A percentile compares a stretch with the other conserved stretches of the same genome.
These are phyloP conservation scores for Ceratocystis eucalypticola DNA, from an alignment of 2,329 filamentous ascomycete genomes.

Conservation along the genomic window DNA sequence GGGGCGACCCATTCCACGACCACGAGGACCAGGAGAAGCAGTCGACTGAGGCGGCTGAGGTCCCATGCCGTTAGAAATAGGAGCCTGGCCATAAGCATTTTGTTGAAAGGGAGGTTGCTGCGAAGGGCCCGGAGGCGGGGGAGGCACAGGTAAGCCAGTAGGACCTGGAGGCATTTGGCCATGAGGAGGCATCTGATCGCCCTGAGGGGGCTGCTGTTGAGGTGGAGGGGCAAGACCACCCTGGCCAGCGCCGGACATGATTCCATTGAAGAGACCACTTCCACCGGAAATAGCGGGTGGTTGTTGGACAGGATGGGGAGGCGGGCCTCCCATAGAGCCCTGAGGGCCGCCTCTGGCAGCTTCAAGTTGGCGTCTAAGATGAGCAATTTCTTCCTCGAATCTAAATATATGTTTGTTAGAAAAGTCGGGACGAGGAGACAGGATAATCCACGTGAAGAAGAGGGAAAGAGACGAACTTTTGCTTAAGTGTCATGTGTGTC, in stretches of 20 bases:
- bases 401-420: constrained; percentile 32
- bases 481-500: constrained; percentile 73
- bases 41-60: constrained; percentile 72
- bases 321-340: constrained; percentile 49
- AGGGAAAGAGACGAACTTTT: constrained; percentile 47
- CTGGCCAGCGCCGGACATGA: constrained; percentile 82
- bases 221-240: constrained; percentile 71
- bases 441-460: not conserved
- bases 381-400: constrained; percentile 82
- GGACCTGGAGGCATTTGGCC: constrained; percentile 34
- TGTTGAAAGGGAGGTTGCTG: constrained; percentile 62
- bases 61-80: constrained; percentile 56
- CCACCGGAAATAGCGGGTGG: constrained; percentile 83
- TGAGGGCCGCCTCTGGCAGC: constrained; percentile 51
- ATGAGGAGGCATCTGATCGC: constrained; percentile 40
- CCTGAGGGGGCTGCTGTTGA: constrained; percentile 51
- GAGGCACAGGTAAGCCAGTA: constrained; percentile 42
- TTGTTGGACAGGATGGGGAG: constrained; percentile 67
- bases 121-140: constrained; percentile 46
- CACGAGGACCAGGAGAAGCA: constrained; percentile 65
- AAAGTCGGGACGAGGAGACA: not conserved
- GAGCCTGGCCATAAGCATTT: constrained; percentile 50
- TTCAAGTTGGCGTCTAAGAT: constrained; percentile 77
- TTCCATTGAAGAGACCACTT: constrained; percentile 84
- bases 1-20: constrained; percentile 53